Evolutionary conservation across 1,139 yeast genomes (phyloP).

Genomic region (Nakaseomyces uthaithaninus): DNA sequence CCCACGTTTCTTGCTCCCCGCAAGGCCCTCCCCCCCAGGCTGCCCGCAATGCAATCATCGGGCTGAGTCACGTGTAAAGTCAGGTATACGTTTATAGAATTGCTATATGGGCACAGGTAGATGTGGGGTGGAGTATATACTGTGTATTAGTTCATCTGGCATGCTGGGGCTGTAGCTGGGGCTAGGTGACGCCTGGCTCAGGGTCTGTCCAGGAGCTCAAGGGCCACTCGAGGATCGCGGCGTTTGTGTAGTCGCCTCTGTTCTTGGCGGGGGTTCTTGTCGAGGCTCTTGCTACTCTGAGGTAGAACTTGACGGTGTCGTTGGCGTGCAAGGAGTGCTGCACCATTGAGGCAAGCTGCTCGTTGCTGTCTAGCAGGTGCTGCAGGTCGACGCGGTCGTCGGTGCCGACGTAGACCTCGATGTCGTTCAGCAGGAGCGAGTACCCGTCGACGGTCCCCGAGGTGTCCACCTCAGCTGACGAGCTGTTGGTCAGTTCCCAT

Average conservation of each 20-base stretch:
- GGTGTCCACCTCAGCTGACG: constrained; percentile 8
- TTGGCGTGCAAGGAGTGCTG: constrained; percentile 20
- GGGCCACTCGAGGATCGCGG: constrained; percentile 52
- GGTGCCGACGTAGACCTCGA: constrained; percentile 63
- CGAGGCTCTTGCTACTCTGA: constrained; percentile 50
- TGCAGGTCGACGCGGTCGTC: constrained; percentile 38
- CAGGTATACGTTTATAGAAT: too few species aligned
- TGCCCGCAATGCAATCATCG: too few species aligned
- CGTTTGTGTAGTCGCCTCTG: constrained; percentile 49
- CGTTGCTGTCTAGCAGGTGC: constrained; percentile 34
- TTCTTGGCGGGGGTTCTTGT: constrained; percentile 35
- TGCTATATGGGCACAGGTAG: too few species aligned
- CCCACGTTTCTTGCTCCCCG: too few species aligned
- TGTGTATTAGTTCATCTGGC: too few species aligned
- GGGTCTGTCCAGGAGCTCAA: constrained; percentile 44
- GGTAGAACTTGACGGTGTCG: constrained; percentile 38
- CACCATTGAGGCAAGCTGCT: constrained; percentile 29
- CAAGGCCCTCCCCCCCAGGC: too few species aligned
- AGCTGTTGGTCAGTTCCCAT: constrained; percentile 17
- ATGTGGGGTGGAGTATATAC: too few species aligned
- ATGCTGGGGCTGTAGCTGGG: too few species aligned
- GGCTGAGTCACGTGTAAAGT: too few species aligned
- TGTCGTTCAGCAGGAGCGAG: constrained; percentile 66
- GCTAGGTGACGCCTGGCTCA: constrained; percentile 36
- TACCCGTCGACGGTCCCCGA: constrained; percentile 36